Evolutionary conservation across 31 red algal genomes (phyloP).

Genomic region (Porphyra umbilicalis): DNA sequence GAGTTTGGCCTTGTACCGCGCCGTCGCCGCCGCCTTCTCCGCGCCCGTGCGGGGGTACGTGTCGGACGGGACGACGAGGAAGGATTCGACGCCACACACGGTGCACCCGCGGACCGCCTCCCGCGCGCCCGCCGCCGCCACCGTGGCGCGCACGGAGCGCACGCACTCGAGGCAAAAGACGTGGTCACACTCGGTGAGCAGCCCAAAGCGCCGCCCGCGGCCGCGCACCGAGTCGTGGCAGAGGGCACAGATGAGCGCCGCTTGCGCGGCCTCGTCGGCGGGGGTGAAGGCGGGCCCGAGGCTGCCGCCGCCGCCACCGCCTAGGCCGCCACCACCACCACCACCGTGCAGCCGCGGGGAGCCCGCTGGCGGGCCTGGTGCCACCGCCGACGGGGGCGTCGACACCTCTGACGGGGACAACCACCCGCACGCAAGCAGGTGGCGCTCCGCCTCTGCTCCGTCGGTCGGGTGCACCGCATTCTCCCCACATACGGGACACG

Average conservation of each 20-base stretch:
- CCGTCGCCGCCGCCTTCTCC: neutral
- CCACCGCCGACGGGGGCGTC: neutral
- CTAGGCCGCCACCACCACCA: too few species aligned
- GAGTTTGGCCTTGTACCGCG: conserved; percentile 5
- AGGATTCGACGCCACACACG: conserved; percentile 8
- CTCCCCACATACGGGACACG: neutral
- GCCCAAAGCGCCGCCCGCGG: conserved; percentile 7
- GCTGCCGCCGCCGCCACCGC: neutral
- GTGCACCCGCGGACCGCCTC: conserved; percentile 10
- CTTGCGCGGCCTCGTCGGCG: neutral
- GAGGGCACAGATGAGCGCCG: neutral
- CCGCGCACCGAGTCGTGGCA: conserved; percentile 8
- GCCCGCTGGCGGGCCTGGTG: neutral
- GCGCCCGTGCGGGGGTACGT: neutral
- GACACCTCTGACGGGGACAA: neutral
- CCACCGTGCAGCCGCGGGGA: neutral
- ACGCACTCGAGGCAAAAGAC: conserved; percentile 20
- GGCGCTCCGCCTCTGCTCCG: neutral
- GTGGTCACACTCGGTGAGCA: conserved; percentile 12
- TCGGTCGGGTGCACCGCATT: neutral
- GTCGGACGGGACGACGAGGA: conserved; percentile 9
- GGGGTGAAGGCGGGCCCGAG: neutral
- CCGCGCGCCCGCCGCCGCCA: neutral
- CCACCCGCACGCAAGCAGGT: neutral
- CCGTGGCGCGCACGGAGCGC: conserved; percentile 5